Evolutionary conservation across 176 grass and related monocot genomes (phyloP).

Genomic region (Saccharum officinarum): DNA sequence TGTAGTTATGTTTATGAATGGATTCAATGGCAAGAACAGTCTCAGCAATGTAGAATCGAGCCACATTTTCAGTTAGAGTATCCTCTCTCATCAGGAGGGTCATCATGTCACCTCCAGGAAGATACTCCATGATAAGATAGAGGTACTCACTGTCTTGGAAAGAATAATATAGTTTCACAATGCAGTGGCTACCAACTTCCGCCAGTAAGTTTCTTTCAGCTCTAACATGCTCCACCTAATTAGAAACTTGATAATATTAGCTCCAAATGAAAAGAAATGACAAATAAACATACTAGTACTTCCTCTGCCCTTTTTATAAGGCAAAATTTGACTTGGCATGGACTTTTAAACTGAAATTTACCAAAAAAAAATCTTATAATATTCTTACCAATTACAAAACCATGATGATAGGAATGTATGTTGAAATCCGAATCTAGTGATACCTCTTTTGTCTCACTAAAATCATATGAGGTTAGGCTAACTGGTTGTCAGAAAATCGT

Average conservation of each 20-base stretch:
- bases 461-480: neutral
- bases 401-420: neutral
- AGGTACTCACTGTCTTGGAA: conserved; percentile 80
- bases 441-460: neutral
- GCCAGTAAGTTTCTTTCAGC: conserved; percentile 81
- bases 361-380: neutral
- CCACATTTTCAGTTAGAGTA: conserved; percentile 66
- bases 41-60: conserved; percentile 77
- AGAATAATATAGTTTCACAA: conserved; percentile 82
- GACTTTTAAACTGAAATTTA: neutral
- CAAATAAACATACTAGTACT: conserved; percentile 21
- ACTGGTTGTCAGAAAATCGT: neutral
- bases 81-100: conserved; percentile 65
- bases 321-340: neutral
- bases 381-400: neutral
- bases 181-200: conserved; percentile 76
- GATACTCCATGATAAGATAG: conserved; percentile 88
- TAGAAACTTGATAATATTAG: conserved; percentile 22
- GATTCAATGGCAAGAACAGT: conserved; percentile 83
- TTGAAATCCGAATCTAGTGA: neutral
- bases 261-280: neutral
- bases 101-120: conserved; percentile 93
- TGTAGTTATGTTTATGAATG: conserved; percentile 90
- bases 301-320: neutral
- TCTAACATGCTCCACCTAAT: conserved; percentile 81